phyloP scores from a whole-genome alignment of 495 filamentous ascomycete genomes.

The Lasiosphaeria ovina region DNA sequence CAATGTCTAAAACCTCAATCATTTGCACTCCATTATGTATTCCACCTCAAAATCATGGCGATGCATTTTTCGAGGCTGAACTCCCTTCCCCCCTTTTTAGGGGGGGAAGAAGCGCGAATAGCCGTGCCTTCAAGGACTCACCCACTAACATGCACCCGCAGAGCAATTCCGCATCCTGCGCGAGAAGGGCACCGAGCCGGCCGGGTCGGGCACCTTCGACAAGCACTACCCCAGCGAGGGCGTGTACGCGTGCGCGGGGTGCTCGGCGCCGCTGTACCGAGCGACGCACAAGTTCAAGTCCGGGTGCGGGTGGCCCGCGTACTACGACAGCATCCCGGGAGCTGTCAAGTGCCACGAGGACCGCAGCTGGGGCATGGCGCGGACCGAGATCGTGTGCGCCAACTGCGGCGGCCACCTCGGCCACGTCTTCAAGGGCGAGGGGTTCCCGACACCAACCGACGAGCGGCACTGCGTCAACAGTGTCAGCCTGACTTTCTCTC shows the following conservation, averaged over 20 bases:
- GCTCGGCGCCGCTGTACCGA: conserved; percentile 82
- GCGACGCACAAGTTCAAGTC: conserved; percentile 92
- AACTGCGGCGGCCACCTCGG: conserved; percentile 96
- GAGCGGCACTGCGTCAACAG: conserved; percentile 98
- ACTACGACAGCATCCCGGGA: conserved; percentile 89
- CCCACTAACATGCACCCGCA: conserved; percentile 25
- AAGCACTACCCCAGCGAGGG: conserved; percentile 74
- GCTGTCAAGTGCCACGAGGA: conserved; percentile 82
- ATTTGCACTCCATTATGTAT: no score
- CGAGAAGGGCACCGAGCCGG: conserved; percentile 83
- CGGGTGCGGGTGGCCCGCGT: conserved; percentile 96
- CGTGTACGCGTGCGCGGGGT: conserved; percentile 82
- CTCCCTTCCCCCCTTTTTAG: no score
- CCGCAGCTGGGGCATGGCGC: conserved; percentile 70
- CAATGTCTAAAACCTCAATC: no score
- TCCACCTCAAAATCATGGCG: neutral
- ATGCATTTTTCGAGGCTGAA: neutral
- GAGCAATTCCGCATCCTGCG: conserved; percentile 94
- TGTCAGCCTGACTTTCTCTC: conserved; percentile 77
- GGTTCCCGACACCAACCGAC: conserved; percentile 84
- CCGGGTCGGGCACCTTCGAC: conserved; percentile 79
- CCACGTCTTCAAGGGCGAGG: conserved; percentile 97
- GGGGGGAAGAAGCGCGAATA: no score
- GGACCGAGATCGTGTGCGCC: conserved; percentile 89
- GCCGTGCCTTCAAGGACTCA: no score